phyloP scores from a whole-genome alignment of 192 early-diverging fungal species.

The Coemansia erecta region DNA sequence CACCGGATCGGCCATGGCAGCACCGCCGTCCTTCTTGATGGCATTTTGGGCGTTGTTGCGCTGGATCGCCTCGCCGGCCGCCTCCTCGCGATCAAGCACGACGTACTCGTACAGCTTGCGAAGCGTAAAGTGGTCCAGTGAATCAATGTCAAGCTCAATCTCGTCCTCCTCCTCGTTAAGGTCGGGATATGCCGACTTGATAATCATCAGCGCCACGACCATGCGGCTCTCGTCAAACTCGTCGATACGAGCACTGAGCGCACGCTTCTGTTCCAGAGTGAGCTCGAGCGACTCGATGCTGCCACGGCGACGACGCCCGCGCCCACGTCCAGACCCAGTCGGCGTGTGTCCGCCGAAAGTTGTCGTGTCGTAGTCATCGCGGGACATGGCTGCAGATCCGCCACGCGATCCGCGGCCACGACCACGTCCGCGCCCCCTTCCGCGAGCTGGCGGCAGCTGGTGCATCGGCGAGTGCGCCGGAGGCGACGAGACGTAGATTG shows the following conservation, averaged over 20 bases:
- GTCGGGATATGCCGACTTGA: constrained; percentile 53
- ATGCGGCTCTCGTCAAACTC: constrained; percentile 34
- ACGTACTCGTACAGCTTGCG: constrained; percentile 87
- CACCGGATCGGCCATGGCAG: constrained; percentile 52
- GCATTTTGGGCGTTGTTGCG: constrained; percentile 48
- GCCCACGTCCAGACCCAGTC: constrained; percentile 28
- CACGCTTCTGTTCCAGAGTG: constrained; percentile 85
- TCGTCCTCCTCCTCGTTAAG: constrained; percentile 70
- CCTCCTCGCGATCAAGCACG: constrained; percentile 54
- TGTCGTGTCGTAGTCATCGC: constrained; percentile 19
- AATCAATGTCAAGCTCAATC: constrained; percentile 95
- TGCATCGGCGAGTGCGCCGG: constrained; percentile 9
- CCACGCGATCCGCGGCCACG: constrained; percentile 47
- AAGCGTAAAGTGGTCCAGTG: constrained; percentile 77
- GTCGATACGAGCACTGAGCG: constrained; percentile 58
- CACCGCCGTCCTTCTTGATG: constrained; percentile 45
- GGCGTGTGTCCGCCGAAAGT: constrained; percentile 8
- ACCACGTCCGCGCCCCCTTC: constrained; percentile 24
- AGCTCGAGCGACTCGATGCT: constrained; percentile 57
- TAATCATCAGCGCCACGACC: constrained; percentile 48
- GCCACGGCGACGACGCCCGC: constrained; percentile 33
- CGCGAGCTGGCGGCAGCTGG: constrained; percentile 1
- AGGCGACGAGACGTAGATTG: constrained; percentile 31
- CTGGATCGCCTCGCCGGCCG: constrained; percentile 49
- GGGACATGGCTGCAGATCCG: constrained; percentile 23